Percentiles rank a stretch among this genome's conserved stretches.
Conservation (phyloP, 2,329 filamentous ascomycete species). For the Penicillium janthinellum region DNA sequence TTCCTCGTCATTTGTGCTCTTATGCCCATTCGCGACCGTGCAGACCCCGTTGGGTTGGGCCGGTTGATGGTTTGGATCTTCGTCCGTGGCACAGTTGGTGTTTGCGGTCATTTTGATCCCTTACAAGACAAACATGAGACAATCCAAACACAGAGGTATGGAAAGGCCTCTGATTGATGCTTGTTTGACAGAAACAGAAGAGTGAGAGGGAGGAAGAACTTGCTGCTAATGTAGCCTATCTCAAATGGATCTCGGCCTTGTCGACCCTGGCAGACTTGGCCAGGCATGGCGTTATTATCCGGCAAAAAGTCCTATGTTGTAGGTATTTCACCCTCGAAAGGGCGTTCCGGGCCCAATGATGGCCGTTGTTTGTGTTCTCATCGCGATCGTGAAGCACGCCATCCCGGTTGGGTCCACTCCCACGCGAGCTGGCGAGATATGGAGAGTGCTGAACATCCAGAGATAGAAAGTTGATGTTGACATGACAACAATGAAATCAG, state of each 20-base stretch:
- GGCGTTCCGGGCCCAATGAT: neutral
- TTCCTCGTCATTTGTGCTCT: constrained; percentile 19
- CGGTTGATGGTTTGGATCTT: neutral
- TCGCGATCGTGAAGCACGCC: constrained; percentile 22
- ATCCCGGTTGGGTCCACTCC: constrained; percentile 8
- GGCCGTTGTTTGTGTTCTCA: constrained; percentile 17
- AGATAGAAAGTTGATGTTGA: too few species aligned
- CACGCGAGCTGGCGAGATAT: neutral
- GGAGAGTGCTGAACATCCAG: neutral
- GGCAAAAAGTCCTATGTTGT: neutral
- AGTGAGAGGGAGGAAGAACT: neutral
- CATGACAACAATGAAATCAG: too few species aligned
- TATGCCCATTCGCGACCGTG: neutral
- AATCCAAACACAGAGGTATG: neutral
- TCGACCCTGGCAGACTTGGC: neutral
- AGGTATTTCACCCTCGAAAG: neutral
- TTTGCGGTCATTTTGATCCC: constrained; percentile 9
- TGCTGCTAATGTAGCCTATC: neutral
- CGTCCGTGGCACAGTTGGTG: constrained; percentile 4
- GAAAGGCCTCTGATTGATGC: neutral
- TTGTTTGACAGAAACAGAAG: neutral
- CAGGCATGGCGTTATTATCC: constrained; percentile 5
- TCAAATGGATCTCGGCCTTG: neutral
- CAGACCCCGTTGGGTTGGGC: neutral
- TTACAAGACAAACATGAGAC: too few species aligned